Evolutionary conservation across 78 protist species (phyloP).

Genomic region (Isochrysis galbana): DNA sequence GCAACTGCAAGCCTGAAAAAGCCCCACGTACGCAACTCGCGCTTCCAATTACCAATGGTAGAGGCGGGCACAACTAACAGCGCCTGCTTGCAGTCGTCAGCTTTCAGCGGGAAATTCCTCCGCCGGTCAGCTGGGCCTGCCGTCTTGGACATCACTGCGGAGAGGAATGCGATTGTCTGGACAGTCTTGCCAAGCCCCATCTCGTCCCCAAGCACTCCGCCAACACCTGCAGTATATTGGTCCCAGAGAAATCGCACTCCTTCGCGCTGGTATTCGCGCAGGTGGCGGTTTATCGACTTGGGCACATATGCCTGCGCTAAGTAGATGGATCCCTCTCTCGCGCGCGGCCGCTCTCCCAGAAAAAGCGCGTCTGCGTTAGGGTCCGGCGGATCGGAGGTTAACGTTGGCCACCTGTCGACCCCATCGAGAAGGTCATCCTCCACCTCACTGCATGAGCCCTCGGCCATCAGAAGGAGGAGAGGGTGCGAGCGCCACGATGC

Average conservation of each 20-base stretch:
- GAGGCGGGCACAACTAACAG: not conserved
- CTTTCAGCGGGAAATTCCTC: not conserved
- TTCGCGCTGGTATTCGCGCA: conserved; percentile 14
- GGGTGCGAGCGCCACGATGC: too few relatives aligned
- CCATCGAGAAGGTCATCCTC: too few relatives aligned
- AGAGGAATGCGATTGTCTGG: not conserved
- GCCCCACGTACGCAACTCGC: conserved; percentile 26
- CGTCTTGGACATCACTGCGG: not conserved
- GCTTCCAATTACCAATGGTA: not conserved
- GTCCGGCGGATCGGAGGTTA: too few relatives aligned
- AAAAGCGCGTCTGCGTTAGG: too few relatives aligned
- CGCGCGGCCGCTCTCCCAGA: too few relatives aligned
- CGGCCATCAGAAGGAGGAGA: too few relatives aligned
- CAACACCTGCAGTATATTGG: not conserved
- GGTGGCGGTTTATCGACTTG: not conserved
- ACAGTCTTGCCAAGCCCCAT: conserved; percentile 55
- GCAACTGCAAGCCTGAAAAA: not conserved
- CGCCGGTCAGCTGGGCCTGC: not conserved
- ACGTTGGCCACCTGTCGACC: too few relatives aligned
- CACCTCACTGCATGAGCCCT: too few relatives aligned
- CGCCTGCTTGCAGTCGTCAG: not conserved
- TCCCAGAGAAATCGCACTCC: conserved; percentile 1
- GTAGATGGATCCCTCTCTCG: too few relatives aligned
- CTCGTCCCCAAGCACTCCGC: conserved; percentile 26
- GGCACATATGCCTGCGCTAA: not conserved